Conservation (phyloP, 371 early-diverging fungal genomes). For the Mortierella sp. region DNA sequence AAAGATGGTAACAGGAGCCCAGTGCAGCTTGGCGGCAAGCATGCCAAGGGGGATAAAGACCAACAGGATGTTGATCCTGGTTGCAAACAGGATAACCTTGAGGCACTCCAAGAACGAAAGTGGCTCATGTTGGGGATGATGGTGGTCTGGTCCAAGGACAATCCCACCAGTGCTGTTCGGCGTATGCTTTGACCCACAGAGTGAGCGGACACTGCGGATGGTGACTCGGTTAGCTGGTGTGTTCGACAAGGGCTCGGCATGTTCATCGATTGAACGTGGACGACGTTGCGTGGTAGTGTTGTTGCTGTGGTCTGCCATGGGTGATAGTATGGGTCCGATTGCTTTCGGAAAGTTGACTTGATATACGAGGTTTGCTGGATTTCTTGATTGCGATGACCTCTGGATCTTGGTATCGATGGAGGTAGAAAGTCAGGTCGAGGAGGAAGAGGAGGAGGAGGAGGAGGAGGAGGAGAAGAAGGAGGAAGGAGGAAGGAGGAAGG, state of each 20-base stretch:
- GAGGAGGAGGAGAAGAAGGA: neutral
- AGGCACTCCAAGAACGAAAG: slow-evolving; percentile 44
- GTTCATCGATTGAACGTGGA: neutral
- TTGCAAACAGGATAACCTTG: slow-evolving; percentile 65
- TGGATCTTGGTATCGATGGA: neutral
- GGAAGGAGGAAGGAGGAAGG: neutral
- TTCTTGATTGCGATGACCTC: neutral
- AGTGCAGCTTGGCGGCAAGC: slow-evolving; percentile 71
- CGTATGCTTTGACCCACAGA: slow-evolving; percentile 22
- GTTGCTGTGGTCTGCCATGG: neutral
- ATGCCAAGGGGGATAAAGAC: slow-evolving; percentile 87
- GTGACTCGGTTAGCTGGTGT: slow-evolving; percentile 28
- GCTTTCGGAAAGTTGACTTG: neutral
- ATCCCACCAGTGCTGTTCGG: slow-evolving; percentile 8
- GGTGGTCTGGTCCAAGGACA: slow-evolving; percentile 8
- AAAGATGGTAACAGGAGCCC: slow-evolving; percentile 78
- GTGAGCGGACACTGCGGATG: slow-evolving; percentile 36
- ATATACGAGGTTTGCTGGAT: neutral
- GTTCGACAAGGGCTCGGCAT: slow-evolving; percentile 34
- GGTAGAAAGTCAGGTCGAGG: neutral
- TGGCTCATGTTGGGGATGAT: neutral
- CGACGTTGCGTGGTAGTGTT: neutral
- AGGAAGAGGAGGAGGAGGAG: neutral
- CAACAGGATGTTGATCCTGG: slow-evolving; percentile 76
- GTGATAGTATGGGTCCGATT: neutral